Conservation (phyloP, 1,139 yeast genomes). For the Groenewaldozyma sp. region DNA sequence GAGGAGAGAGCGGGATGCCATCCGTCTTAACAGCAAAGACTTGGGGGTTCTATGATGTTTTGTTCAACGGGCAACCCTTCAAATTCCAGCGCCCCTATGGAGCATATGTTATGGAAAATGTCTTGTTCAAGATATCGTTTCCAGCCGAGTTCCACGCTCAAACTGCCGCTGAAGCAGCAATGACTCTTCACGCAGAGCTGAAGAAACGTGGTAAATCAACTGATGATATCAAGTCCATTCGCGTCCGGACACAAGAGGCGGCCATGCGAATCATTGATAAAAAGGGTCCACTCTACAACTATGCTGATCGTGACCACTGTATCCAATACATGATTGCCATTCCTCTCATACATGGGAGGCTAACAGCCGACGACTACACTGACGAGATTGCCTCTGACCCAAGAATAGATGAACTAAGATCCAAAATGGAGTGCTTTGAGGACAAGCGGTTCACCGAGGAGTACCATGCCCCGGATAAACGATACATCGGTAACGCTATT, state of each 20-base stretch:
- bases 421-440: slow-evolving; percentile 46
- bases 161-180: slow-evolving; percentile 52
- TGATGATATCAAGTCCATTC: slow-evolving; percentile 41
- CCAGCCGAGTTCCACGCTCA: slow-evolving; percentile 66
- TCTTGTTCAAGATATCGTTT: slow-evolving; percentile 49
- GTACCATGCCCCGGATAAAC: slow-evolving; percentile 48
- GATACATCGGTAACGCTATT: slow-evolving; percentile 48
- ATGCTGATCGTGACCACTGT: slow-evolving; percentile 56
- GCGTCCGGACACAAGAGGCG: slow-evolving; percentile 51
- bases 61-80: slow-evolving; percentile 44
- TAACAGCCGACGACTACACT: slow-evolving; percentile 48
- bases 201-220: slow-evolving; percentile 34
- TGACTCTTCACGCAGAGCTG: slow-evolving; percentile 36
- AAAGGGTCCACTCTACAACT: slow-evolving; percentile 48
- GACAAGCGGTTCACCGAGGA: slow-evolving; percentile 41
- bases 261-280: slow-evolving; percentile 51
- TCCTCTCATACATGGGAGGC: slow-evolving; percentile 44
- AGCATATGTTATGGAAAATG: slow-evolving; percentile 56
- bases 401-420: slow-evolving; percentile 42
- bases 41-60: slow-evolving; percentile 55
- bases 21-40: slow-evolving; percentile 46
- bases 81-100: slow-evolving; percentile 45
- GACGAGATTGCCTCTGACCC: slow-evolving; percentile 45
- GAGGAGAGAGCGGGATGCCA: slow-evolving; percentile 49
- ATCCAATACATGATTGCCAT: slow-evolving; percentile 54